Conservation (phyloP, 306 rosid genomes). For the Abrus pulchellus region DNA sequence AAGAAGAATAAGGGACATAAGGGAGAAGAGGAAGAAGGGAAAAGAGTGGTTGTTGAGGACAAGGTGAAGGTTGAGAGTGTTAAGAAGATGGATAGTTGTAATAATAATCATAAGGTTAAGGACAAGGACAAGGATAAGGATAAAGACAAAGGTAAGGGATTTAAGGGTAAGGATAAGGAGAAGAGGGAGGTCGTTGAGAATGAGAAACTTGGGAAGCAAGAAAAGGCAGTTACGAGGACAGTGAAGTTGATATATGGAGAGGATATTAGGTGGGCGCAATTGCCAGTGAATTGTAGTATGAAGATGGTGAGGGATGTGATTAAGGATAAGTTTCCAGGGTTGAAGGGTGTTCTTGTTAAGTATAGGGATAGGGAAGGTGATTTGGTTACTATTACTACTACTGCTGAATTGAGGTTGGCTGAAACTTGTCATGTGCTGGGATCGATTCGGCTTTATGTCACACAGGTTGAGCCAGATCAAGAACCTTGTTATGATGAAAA, state of each 20-base stretch:
- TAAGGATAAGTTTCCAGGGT: conserved; percentile 74
- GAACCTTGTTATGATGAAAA: conserved; percentile 75
- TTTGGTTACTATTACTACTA: conserved; percentile 84
- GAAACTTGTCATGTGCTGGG: conserved; percentile 69
- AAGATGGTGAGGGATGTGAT: conserved; percentile 69
- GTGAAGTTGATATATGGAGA: conserved; percentile 91
- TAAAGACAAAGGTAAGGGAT: conserved; percentile 38
- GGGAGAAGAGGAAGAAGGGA: conserved; percentile 59
- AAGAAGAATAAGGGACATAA: conserved; percentile 68
- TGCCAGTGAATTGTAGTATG: conserved; percentile 80
- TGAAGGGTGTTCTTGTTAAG: conserved; percentile 86
- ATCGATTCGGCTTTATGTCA: conserved; percentile 68
- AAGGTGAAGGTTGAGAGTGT: conserved; percentile 40
- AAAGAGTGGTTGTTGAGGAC: conserved; percentile 58
- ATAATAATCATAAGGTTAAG: not conserved
- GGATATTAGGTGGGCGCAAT: conserved; percentile 87
- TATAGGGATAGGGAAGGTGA: conserved; percentile 90
- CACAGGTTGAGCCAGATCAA: conserved; percentile 65
- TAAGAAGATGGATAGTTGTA: not conserved
- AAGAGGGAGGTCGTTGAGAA: not conserved
- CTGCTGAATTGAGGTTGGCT: conserved; percentile 75
- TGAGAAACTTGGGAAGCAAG: conserved; percentile 42
- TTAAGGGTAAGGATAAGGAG: conserved; percentile 27
- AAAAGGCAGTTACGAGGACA: conserved; percentile 65
- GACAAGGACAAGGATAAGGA: not conserved